These are phyloP conservation scores for Fusarium ramigenum DNA, from an alignment of 2,329 filamentous ascomycete species.

Conservation along the genomic window DNA sequence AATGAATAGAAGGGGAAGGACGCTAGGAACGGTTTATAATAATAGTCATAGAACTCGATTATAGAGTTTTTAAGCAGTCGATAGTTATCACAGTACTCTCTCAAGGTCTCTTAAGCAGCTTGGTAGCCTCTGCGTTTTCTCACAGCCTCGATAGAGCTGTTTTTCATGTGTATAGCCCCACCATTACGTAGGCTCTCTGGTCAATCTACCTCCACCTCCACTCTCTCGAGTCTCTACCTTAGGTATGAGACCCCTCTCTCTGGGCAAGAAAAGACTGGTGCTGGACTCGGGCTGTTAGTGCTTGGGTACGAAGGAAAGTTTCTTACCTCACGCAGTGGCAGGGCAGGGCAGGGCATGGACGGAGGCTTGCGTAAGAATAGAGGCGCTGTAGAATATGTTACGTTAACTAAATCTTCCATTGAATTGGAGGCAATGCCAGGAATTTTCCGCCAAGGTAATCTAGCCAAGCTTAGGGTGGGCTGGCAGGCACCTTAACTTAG, in stretches of 20 bases:
- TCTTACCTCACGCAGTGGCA: not conserved
- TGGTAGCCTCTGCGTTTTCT: not conserved
- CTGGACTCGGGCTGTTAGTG: not conserved
- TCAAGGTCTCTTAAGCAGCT: not conserved
- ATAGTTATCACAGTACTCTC: not conserved
- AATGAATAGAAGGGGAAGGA: not conserved
- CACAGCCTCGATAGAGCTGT: not conserved
- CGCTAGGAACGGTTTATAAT: not conserved
- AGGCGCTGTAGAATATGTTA: not conserved
- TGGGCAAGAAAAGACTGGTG: not conserved
- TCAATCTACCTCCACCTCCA: not conserved
- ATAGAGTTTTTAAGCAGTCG: not conserved
- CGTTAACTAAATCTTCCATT: not conserved
- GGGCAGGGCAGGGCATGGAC: not conserved
- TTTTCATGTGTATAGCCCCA: slow-evolving; percentile 44
- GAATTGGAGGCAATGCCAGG: not conserved
- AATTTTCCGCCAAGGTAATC: slow-evolving; percentile 31
- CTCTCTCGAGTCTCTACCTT: not conserved
- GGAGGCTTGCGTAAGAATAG: not conserved
- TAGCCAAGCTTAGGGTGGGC: slow-evolving; percentile 9
- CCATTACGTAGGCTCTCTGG: slow-evolving; percentile 48
- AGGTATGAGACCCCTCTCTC: slow-evolving; percentile 15
- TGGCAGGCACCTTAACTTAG: not conserved
- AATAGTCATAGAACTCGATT: not conserved
- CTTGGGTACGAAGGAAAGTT: slow-evolving; percentile 9